phyloP scores from a whole-genome alignment of 805 yeast species.

The Yarrowia divulgata region DNA sequence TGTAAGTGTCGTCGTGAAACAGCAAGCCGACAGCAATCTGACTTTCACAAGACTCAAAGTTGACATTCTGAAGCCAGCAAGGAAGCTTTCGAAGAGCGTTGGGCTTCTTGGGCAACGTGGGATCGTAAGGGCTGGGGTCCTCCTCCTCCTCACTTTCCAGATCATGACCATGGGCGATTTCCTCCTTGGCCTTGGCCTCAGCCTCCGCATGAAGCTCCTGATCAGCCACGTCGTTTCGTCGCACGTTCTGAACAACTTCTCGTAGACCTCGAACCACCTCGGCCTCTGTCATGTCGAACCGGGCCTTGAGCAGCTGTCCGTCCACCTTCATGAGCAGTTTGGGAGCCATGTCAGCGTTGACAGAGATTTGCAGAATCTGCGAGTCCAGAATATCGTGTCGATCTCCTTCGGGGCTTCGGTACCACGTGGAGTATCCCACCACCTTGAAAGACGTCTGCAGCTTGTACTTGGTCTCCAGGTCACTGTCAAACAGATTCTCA shows the following conservation, averaged over 20 bases:
- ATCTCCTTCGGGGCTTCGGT: conserved; percentile 46
- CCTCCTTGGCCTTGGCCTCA: conserved; percentile 23
- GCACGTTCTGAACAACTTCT: conserved; percentile 41
- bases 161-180: conserved; percentile 21
- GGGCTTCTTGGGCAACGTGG: conserved; percentile 19
- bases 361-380: conserved; percentile 44
- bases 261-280: conserved; percentile 50
- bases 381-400: conserved; percentile 47
- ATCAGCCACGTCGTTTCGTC: conserved; percentile 11
- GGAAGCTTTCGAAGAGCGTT: conserved; percentile 44
- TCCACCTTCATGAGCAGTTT: conserved; percentile 45
- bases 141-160: conserved; percentile 14
- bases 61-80: conserved; percentile 46
- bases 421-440: conserved; percentile 47
- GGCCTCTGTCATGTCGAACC: conserved; percentile 46
- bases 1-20: conserved; percentile 23
- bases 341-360: conserved; percentile 48
- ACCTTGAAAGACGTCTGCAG: conserved; percentile 45
- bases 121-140: neutral
- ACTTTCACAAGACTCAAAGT: conserved; percentile 47
- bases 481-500: conserved; percentile 27
- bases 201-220: conserved; percentile 11
- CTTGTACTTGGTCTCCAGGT: conserved; percentile 43
- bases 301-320: conserved; percentile 46
- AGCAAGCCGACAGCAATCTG: conserved; percentile 44